Conservation (phyloP, 176 grass and related monocot species). For the Hordeum vulgare region DNA sequence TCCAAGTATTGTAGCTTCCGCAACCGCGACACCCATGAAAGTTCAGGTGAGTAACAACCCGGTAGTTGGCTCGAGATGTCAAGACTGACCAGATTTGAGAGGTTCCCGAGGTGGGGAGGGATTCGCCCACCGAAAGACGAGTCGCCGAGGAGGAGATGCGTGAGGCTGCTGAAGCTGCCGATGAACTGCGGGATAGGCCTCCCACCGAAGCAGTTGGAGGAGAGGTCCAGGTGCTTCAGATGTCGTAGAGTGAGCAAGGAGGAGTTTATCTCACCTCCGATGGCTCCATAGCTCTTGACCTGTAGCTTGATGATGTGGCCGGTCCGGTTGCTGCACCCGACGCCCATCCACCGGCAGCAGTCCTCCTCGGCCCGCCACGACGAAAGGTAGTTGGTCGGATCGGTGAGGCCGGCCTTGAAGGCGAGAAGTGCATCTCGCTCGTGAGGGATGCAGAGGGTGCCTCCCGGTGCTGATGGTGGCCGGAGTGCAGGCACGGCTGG, state of each 20-base stretch:
- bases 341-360: neutral
- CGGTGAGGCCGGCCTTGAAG: neutral
- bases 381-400: neutral
- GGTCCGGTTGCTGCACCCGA: neutral
- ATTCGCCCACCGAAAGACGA: neutral
- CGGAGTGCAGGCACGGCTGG: neutral
- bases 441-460: neutral
- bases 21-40: constrained; percentile 22
- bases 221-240: constrained; percentile 17
- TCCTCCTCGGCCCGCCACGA: neutral
- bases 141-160: neutral
- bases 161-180: neutral
- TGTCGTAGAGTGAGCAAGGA: constrained; percentile 10
- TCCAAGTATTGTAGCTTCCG: neutral
- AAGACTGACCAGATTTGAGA: constrained; percentile 22
- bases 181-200: constrained; percentile 9
- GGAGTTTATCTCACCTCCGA: neutral
- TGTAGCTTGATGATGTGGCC: neutral
- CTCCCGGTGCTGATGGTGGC: neutral
- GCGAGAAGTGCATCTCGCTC: neutral
- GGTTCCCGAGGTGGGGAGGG: constrained; percentile 25
- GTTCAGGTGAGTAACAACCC: neutral
- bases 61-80: neutral
- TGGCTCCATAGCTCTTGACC: neutral
- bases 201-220: neutral